phyloP scores from a whole-genome alignment of 768 basidiomycete species.

The Naganishia antarctica region DNA sequence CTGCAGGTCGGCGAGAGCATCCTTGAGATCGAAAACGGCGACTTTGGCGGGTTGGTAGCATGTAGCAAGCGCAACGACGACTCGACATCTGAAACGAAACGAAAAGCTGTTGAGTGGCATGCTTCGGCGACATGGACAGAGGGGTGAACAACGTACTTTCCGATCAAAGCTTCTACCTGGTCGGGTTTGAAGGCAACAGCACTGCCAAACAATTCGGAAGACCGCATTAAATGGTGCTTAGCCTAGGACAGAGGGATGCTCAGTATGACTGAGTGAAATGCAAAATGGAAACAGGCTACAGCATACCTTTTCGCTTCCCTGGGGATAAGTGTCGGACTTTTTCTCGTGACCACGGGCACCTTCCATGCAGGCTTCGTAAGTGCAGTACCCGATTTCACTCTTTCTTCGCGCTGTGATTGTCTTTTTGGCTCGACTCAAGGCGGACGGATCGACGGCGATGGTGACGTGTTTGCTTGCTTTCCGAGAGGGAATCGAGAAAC shows the following conservation, averaged over 20 bases:
- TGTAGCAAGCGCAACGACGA: constrained; percentile 40
- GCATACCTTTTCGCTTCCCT: constrained; percentile 39
- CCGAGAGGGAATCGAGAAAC: constrained; percentile 1
- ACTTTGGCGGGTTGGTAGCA: constrained; percentile 39
- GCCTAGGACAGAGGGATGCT: constrained; percentile 27
- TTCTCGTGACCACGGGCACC: constrained; percentile 43
- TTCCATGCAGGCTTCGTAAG: constrained; percentile 42
- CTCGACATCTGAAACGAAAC: constrained; percentile 29
- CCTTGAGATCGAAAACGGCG: constrained; percentile 34
- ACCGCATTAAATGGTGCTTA: constrained; percentile 44
- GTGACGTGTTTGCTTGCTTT: constrained; percentile 6
- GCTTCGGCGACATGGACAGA: neutral
- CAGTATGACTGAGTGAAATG: neutral
- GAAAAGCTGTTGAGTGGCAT: neutral
- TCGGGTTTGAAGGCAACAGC: constrained; percentile 36
- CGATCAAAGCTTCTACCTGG: constrained; percentile 39
- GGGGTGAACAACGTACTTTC: constrained; percentile 27
- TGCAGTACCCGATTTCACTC: constrained; percentile 28
- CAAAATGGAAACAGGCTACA: neutral
- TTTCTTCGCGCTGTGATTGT: neutral
- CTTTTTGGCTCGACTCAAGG: neutral
- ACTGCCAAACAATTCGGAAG: constrained; percentile 40
- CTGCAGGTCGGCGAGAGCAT: constrained; percentile 33
- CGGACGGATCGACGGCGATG: neutral
- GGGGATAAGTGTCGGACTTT: constrained; percentile 40